Percentiles rank a stretch among this genome's conserved stretches.
These are phyloP conservation scores for Botryotinia convoluta DNA, from an alignment of 2,329 filamentous ascomycete genomes.

Conservation along the genomic window DNA sequence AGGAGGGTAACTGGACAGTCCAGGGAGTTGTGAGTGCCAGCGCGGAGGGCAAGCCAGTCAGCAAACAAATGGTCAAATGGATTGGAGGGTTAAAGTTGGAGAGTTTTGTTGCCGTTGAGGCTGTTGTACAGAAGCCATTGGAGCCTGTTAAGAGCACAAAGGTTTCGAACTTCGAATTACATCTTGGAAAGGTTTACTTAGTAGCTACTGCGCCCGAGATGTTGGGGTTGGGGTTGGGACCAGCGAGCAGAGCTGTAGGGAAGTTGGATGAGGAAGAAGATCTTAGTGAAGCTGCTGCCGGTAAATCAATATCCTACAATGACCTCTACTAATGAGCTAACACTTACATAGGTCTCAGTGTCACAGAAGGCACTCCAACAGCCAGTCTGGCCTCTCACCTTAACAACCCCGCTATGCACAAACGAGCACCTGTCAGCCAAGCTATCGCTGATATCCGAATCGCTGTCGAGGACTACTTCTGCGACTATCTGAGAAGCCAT, in stretches of 20 bases:
- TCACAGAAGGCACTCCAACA: slow-evolving; percentile 58
- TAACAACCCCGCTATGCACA: slow-evolving; percentile 90
- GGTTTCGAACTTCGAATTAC: slow-evolving; percentile 78
- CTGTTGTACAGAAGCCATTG: slow-evolving; percentile 73
- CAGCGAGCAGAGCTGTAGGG: slow-evolving; percentile 53
- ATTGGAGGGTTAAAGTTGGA: slow-evolving; percentile 71
- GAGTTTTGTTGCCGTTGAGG: slow-evolving; percentile 80
- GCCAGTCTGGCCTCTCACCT: slow-evolving; percentile 59
- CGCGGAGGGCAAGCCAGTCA: slow-evolving; percentile 61
- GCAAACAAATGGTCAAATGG: slow-evolving; percentile 94
- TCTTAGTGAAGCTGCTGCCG: slow-evolving; percentile 45
- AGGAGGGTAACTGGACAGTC: slow-evolving; percentile 71
- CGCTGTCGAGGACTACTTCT: slow-evolving; percentile 58
- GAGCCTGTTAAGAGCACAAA: slow-evolving; percentile 87
- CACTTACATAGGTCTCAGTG: slow-evolving; percentile 37
- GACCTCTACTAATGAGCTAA: slow-evolving; percentile 22
- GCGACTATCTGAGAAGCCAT: slow-evolving; percentile 71
- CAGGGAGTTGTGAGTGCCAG: slow-evolving; percentile 75
- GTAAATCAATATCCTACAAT: slow-evolving; percentile 25
- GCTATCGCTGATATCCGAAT: slow-evolving; percentile 61
- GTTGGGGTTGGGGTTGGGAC: slow-evolving; percentile 56
- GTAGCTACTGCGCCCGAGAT: slow-evolving; percentile 61
- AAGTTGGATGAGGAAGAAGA: slow-evolving; percentile 62
- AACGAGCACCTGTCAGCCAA: slow-evolving; percentile 86
- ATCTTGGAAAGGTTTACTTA: slow-evolving; percentile 81